Evolutionary conservation across 1,139 yeast species (phyloP).

Genomic region (Wickerhamiella infanticola): DNA sequence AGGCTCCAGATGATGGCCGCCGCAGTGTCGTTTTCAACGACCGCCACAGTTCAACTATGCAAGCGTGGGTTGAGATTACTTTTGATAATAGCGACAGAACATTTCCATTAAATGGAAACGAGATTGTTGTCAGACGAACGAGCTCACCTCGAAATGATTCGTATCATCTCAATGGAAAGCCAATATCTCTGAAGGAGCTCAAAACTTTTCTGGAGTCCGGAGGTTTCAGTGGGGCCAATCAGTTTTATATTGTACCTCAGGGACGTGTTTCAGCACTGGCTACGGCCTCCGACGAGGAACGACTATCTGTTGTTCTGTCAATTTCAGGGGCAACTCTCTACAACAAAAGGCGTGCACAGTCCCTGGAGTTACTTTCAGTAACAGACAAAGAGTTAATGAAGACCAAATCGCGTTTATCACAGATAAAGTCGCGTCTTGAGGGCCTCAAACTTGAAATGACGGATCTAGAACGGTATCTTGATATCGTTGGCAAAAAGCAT

Average conservation of each 20-base stretch:
- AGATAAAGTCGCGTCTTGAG: conserved; percentile 53
- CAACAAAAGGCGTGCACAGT: conserved; percentile 65
- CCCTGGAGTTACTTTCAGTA: conserved; percentile 61
- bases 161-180: conserved; percentile 54
- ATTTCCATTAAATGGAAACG: conserved; percentile 48
- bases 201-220: conserved; percentile 79
- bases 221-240: conserved; percentile 73
- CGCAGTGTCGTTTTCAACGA: conserved; percentile 28
- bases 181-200: conserved; percentile 68
- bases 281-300: conserved; percentile 72
- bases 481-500: conserved; percentile 39
- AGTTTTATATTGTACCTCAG: conserved; percentile 94
- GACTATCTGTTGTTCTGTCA: conserved; percentile 66
- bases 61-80: conserved; percentile 81
- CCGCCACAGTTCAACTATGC: conserved; percentile 68
- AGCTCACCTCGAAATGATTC: conserved; percentile 89
- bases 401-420: conserved; percentile 39
- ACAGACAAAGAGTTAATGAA: conserved; percentile 56
- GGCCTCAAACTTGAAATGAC: conserved; percentile 73
- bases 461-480: conserved; percentile 60
- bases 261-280: conserved; percentile 74
- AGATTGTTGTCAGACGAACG: conserved; percentile 66
- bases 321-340: conserved; percentile 93
- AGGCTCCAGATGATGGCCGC: conserved; percentile 3
- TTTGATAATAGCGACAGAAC: conserved; percentile 72